Evolutionary conservation across 371 early-diverging fungal genomes (phyloP).

Genomic region (Lichtheimia hyalospora): DNA sequence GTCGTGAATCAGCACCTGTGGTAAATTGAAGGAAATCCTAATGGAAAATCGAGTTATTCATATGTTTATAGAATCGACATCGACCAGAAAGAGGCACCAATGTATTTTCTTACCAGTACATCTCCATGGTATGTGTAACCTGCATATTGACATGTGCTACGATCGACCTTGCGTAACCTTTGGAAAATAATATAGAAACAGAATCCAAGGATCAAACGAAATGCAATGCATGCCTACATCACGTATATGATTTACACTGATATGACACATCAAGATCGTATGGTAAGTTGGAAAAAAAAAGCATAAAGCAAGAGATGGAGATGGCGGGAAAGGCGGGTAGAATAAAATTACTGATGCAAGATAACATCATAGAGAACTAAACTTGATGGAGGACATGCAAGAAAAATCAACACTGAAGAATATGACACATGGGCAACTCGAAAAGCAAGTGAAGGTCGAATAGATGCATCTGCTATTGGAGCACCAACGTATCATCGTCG

Average conservation of each 20-base stretch:
- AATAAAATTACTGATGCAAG: neutral
- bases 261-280: constrained; percentile 23
- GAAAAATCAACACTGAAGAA: constrained; percentile 4
- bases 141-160: constrained; percentile 1
- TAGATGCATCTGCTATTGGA: too few relatives aligned
- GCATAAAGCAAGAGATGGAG: neutral
- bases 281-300: constrained; percentile 6
- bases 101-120: constrained; percentile 22
- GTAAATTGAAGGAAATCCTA: neutral
- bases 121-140: constrained; percentile 21
- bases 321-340: neutral
- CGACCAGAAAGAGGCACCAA: constrained; percentile 6
- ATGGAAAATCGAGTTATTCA: neutral
- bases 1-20: neutral
- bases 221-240: constrained; percentile 61
- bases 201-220: constrained; percentile 54
- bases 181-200: constrained; percentile 33
- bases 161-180: neutral
- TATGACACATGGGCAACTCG: too few relatives aligned
- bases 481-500: too few relatives aligned
- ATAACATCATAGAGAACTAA: neutral
- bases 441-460: too few relatives aligned
- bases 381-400: neutral
- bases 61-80: neutral
- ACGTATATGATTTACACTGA: constrained; percentile 62